These are phyloP conservation scores for Mycena amicta DNA, from an alignment of 768 basidiomycete species.

Conservation along the genomic window DNA sequence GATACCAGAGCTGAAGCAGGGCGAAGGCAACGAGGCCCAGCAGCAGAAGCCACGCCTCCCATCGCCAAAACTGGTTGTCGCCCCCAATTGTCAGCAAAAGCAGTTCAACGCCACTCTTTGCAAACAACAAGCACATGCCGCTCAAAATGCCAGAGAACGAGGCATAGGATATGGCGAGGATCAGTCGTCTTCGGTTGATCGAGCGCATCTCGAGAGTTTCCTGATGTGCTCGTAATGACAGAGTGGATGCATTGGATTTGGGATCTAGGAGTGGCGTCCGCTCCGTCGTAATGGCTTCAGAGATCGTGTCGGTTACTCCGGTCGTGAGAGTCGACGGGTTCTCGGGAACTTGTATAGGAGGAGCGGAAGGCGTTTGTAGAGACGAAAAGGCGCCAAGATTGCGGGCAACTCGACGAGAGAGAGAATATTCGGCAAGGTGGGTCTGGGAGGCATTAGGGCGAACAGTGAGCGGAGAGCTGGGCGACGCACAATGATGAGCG, in stretches of 20 bases:
- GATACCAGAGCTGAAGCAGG: slow-evolving; percentile 81
- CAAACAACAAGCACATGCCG: slow-evolving; percentile 91
- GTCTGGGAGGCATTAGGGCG: slow-evolving; percentile 49
- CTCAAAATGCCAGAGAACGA: slow-evolving; percentile 86
- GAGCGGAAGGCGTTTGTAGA: slow-evolving; percentile 36
- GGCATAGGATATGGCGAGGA: slow-evolving; percentile 83
- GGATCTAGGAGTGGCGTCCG: slow-evolving; percentile 58
- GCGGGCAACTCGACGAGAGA: slow-evolving; percentile 41
- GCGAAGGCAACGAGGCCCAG: slow-evolving; percentile 73
- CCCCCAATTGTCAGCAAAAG: slow-evolving; percentile 76
- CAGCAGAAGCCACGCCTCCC: slow-evolving; percentile 83
- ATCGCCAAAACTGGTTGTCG: slow-evolving; percentile 80
- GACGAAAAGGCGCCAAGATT: slow-evolving; percentile 21
- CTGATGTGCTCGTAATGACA: slow-evolving; percentile 29
- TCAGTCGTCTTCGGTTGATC: slow-evolving; percentile 51
- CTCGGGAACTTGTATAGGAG: slow-evolving; percentile 39
- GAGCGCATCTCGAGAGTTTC: slow-evolving; percentile 28
- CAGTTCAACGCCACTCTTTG: slow-evolving; percentile 91
- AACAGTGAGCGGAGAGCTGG: background rate
- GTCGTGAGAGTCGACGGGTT: slow-evolving; percentile 42
- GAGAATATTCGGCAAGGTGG: slow-evolving; percentile 69
- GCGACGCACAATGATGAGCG: slow-evolving; percentile 64
- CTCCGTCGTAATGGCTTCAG: slow-evolving; percentile 46
- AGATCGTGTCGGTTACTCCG: slow-evolving; percentile 32
- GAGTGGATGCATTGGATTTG: slow-evolving; percentile 35